These are phyloP conservation scores for Tetracladium maxilliforme DNA, from an alignment of 2,329 filamentous ascomycete genomes.

Conservation along the genomic window DNA sequence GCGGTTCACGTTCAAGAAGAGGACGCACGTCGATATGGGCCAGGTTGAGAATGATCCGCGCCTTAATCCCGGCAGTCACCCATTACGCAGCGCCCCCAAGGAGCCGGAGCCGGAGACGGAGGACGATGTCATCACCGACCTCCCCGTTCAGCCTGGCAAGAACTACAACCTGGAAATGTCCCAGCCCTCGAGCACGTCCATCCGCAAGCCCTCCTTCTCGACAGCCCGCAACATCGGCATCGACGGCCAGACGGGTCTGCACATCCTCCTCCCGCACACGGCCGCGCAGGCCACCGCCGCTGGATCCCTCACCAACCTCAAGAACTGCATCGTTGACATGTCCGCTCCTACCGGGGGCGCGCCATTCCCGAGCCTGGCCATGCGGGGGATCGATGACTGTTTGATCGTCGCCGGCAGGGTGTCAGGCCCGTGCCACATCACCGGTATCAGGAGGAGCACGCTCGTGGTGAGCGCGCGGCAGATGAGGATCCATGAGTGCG, in stretches of 20 bases:
- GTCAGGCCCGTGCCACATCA: slow-evolving; percentile 71
- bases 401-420: slow-evolving; percentile 70
- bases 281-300: slow-evolving; percentile 59
- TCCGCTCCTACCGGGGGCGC: slow-evolving; percentile 47
- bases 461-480: slow-evolving; percentile 72
- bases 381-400: slow-evolving; percentile 56
- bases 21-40: slow-evolving; percentile 6
- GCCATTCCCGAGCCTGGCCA: slow-evolving; percentile 54
- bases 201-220: slow-evolving; percentile 50
- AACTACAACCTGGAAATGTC: slow-evolving; percentile 45
- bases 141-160: slow-evolving; percentile 19
- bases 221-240: slow-evolving; percentile 47
- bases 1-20: not conserved
- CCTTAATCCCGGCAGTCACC: slow-evolving; percentile 9
- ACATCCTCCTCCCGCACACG: slow-evolving; percentile 63
- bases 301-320: slow-evolving; percentile 56
- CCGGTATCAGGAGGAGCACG: slow-evolving; percentile 55
- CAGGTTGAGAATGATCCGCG: slow-evolving; percentile 28
- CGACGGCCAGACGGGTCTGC: slow-evolving; percentile 48
- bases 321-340: slow-evolving; percentile 66
- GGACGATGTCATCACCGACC: slow-evolving; percentile 20
- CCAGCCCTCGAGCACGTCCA: slow-evolving; percentile 13
- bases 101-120: slow-evolving; percentile 11
- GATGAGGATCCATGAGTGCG: slow-evolving; percentile 82
- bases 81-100: too few species aligned